phyloP scores from a whole-genome alignment of 106 monocot genomes.

The Xerophyta viscosa region DNA sequence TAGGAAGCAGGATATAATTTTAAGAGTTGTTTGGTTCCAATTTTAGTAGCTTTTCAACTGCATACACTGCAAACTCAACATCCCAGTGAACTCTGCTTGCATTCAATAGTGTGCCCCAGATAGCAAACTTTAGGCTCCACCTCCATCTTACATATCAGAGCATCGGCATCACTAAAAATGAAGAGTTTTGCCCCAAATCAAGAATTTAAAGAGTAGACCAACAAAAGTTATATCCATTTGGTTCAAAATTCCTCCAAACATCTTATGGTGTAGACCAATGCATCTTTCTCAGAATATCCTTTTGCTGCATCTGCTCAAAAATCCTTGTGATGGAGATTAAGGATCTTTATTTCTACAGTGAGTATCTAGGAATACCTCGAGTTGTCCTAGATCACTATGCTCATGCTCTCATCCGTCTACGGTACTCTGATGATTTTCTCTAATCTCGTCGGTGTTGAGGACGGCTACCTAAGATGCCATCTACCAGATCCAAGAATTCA shows the following conservation, averaged over 20 bases:
- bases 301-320: slow-evolving; percentile 53
- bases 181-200: slow-evolving; percentile 55
- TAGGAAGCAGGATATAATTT: slow-evolving; percentile 81
- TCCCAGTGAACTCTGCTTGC: slow-evolving; percentile 49
- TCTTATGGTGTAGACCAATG: slow-evolving; percentile 48
- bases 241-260: slow-evolving; percentile 35
- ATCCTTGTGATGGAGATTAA: no score
- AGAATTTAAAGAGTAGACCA: slow-evolving; percentile 68
- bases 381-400: no score
- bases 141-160: slow-evolving; percentile 65
- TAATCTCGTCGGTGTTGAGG: no score
- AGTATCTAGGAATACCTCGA: slow-evolving; percentile 61
- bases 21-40: slow-evolving; percentile 80
- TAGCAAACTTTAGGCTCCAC: slow-evolving; percentile 59
- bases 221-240: slow-evolving; percentile 71
- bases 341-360: no score
- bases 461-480: no score
- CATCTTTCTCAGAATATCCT: slow-evolving; percentile 57
- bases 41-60: slow-evolving; percentile 41
- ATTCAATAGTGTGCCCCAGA: slow-evolving; percentile 79
- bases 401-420: no score
- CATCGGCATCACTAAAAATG: slow-evolving; percentile 51
- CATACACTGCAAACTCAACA: slow-evolving; percentile 57
- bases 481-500: no score
- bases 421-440: no score